These are phyloP conservation scores for Didymella glomerata DNA, from an alignment of 2,329 filamentous ascomycete genomes.

Conservation along the genomic window DNA sequence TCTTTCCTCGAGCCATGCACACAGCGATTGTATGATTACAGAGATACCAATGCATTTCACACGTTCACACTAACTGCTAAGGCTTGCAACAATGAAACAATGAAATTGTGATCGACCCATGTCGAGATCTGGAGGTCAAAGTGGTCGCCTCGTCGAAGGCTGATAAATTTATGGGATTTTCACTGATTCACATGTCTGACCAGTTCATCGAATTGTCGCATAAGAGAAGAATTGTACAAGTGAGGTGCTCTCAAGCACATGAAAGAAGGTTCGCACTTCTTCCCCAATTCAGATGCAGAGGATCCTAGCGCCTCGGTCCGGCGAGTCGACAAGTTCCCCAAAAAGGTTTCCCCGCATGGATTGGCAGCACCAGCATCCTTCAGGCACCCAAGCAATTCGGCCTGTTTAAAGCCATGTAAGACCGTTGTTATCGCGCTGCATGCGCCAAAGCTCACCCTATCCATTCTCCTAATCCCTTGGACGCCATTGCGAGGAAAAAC, in stretches of 20 bases:
- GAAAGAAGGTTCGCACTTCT: constrained; percentile 7
- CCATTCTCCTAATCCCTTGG: background rate
- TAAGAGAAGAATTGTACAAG: too few species aligned
- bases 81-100: background rate
- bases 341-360: constrained; percentile 9
- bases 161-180: too few species aligned
- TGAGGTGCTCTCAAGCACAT: constrained; percentile 1
- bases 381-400: constrained; percentile 2
- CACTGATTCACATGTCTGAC: too few species aligned
- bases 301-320: constrained; percentile 11
- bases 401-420: background rate
- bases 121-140: too few species aligned
- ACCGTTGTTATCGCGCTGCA: background rate
- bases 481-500: background rate
- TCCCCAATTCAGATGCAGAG: constrained; percentile 4
- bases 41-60: constrained; percentile 13
- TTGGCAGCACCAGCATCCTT: constrained; percentile 3
- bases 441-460: background rate
- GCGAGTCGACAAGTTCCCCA: background rate
- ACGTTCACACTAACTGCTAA: background rate
- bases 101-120: too few species aligned
- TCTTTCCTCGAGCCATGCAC: background rate
- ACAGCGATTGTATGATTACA: constrained; percentile 5
- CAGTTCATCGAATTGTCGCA: too few species aligned
- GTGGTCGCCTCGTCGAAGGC: too few species aligned